Evolutionary conservation across 2,329 filamentous ascomycete genomes (phyloP).

Genomic region (Hortaea werneckii): DNA sequence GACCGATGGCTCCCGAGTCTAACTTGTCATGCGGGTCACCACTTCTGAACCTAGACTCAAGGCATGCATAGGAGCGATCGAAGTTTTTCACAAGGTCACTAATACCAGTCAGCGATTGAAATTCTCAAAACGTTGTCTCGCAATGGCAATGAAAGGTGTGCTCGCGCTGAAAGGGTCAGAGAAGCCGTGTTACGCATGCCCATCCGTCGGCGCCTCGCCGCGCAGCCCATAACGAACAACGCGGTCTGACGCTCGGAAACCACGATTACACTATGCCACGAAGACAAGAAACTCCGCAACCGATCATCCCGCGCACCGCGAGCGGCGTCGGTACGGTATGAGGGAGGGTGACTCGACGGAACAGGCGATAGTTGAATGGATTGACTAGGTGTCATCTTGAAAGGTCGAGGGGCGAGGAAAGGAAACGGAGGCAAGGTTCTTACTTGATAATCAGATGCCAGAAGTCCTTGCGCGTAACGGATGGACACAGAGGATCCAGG

Average conservation of each 20-base stretch:
- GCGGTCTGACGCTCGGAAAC: constrained; percentile 23
- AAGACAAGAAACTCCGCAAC: constrained; percentile 28
- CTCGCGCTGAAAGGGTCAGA: constrained; percentile 15
- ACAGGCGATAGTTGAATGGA: constrained; percentile 32
- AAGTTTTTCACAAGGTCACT: too few species aligned
- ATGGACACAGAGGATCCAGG: neutral
- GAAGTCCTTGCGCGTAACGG: too few species aligned
- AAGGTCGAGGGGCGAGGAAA: constrained; percentile 5
- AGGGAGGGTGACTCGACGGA: constrained; percentile 27
- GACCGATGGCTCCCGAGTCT: too few species aligned
- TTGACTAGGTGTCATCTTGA: constrained; percentile 30
- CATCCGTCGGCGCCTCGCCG: constrained; percentile 26
- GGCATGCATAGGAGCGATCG: too few species aligned
- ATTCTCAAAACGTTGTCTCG: too few species aligned
- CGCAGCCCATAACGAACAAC: constrained; percentile 26
- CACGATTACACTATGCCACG: constrained; percentile 17
- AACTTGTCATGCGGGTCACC: too few species aligned
- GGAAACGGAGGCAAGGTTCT: neutral
- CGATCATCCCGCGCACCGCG: constrained; percentile 24
- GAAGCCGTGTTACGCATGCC: constrained; percentile 31
- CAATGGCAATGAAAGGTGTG: too few species aligned
- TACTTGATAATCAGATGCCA: too few species aligned
- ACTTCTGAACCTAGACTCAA: too few species aligned
- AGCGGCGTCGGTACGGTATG: constrained; percentile 25
- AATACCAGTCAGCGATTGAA: too few species aligned